phyloP scores from a whole-genome alignment of 2,329 filamentous ascomycete species.

The Cladobotryum protrusum region DNA sequence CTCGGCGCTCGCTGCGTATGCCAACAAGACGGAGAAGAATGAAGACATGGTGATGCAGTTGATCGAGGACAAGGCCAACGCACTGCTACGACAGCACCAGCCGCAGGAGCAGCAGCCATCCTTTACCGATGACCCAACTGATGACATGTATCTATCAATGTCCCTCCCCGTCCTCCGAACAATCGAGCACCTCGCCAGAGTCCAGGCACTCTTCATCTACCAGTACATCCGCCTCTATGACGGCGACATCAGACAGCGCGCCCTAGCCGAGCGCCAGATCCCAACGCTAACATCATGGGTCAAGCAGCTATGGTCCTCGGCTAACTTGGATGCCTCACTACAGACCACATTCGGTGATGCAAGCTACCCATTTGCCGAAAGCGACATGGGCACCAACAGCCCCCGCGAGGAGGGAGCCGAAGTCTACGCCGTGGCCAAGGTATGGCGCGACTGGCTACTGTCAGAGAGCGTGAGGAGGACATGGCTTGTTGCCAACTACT shows the following conservation, averaged over 20 bases:
- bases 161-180: neutral
- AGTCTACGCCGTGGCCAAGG: neutral
- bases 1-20: constrained; percentile 20
- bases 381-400: neutral
- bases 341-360: constrained; percentile 11
- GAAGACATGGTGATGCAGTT: constrained; percentile 20
- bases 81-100: constrained; percentile 7
- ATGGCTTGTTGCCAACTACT: constrained; percentile 17
- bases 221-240: constrained; percentile 21
- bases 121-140: too few relatives aligned
- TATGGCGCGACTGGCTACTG: constrained; percentile 22
- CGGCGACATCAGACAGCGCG: constrained; percentile 17
- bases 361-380: neutral
- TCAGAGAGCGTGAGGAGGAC: constrained; percentile 22
- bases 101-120: too few relatives aligned
- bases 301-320: constrained; percentile 15
- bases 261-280: constrained; percentile 16
- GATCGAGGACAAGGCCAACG: constrained; percentile 16
- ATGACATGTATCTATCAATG: neutral
- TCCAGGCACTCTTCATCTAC: constrained; percentile 18
- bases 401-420: too few relatives aligned
- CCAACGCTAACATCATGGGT: constrained; percentile 12
- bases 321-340: constrained; percentile 10
- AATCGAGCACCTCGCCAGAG: constrained; percentile 16
- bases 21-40: constrained; percentile 20